These are phyloP conservation scores for Metschnikowia picachoensis DNA, from an alignment of 805 yeast genomes.

Conservation along the genomic window DNA sequence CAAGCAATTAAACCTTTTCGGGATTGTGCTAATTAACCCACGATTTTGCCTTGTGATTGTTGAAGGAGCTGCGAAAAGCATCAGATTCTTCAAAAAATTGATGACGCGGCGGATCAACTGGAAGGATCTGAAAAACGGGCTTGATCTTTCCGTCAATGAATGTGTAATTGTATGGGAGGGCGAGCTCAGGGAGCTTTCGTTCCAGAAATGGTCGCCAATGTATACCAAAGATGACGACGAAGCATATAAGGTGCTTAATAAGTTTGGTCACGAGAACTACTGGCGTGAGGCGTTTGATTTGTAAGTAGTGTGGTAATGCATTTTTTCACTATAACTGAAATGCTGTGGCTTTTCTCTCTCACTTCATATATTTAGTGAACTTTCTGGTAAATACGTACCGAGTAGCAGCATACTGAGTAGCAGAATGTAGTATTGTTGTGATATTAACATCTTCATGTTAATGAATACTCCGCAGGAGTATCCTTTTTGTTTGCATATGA, in stretches of 20 bases:
- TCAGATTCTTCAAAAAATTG: conserved; percentile 61
- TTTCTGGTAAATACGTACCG: too few species aligned
- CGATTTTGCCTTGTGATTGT: conserved; percentile 58
- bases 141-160: conserved; percentile 40
- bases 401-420: too few species aligned
- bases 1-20: conserved; percentile 62
- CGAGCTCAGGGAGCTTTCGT: conserved; percentile 46
- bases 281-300: conserved; percentile 37
- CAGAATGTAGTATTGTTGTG: too few species aligned
- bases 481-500: too few species aligned
- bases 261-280: conserved; percentile 55
- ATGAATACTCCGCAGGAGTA: too few species aligned
- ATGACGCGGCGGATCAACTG: conserved; percentile 63
- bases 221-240: conserved; percentile 49
- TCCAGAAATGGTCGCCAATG: conserved; percentile 68
- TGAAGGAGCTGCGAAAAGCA: conserved; percentile 67
- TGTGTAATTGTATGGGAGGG: conserved; percentile 72
- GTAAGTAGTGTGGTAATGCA: not conserved
- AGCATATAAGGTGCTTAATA: conserved; percentile 43
- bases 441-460: too few species aligned
- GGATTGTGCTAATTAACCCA: conserved; percentile 50
- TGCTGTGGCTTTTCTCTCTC: too few species aligned
- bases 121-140: conserved; percentile 40
- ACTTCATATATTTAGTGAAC: too few species aligned
- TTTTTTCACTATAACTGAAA: too few species aligned